Percentiles rank a stretch among this genome's conserved stretches.
Conservation (phyloP, 345 rosid species). For the Hirschfeldia incana region DNA sequence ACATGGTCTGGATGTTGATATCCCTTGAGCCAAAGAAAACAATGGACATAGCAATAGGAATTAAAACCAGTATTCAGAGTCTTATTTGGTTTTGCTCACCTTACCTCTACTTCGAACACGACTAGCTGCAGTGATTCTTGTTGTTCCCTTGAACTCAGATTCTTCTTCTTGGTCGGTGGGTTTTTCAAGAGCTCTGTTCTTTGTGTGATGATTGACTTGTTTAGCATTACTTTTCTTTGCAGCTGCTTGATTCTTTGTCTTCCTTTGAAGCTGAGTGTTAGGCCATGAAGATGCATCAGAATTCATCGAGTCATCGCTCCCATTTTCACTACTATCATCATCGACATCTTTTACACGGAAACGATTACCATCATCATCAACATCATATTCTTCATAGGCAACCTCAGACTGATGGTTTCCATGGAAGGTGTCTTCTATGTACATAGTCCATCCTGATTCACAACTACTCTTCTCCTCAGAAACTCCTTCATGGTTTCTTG, state of each 20-base stretch:
- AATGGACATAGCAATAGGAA: constrained; percentile 6
- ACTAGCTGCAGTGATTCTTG: constrained; percentile 47
- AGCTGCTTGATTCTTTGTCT: constrained; percentile 37
- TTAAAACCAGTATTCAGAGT: not conserved
- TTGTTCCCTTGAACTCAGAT: constrained; percentile 36
- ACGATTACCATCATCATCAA: constrained; percentile 17
- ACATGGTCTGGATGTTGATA: constrained; percentile 15
- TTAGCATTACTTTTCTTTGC: constrained; percentile 33
- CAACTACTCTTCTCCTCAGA: constrained; percentile 49
- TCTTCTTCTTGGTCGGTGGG: constrained; percentile 37
- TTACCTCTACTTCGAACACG: constrained; percentile 47
- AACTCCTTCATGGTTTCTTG: constrained; percentile 44
- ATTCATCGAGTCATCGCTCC: constrained; percentile 74
- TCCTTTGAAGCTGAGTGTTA: constrained; percentile 42
- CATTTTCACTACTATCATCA: constrained; percentile 28
- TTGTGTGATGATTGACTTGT: constrained; percentile 39
- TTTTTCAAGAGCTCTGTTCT: constrained; percentile 36
- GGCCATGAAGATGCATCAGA: constrained; percentile 83
- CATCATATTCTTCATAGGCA: constrained; percentile 23
- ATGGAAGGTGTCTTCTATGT: constrained; percentile 51
- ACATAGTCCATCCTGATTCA: constrained; percentile 73
- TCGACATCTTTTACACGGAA: constrained; percentile 11
- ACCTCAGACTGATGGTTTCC: constrained; percentile 32
- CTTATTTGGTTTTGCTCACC: constrained; percentile 46
- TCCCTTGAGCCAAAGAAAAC: constrained; percentile 17